Percentiles rank a stretch among this genome's conserved stretches.
phyloP scores from a whole-genome alignment of 306 rosid genomes.

The Phaseolus lunatus region DNA sequence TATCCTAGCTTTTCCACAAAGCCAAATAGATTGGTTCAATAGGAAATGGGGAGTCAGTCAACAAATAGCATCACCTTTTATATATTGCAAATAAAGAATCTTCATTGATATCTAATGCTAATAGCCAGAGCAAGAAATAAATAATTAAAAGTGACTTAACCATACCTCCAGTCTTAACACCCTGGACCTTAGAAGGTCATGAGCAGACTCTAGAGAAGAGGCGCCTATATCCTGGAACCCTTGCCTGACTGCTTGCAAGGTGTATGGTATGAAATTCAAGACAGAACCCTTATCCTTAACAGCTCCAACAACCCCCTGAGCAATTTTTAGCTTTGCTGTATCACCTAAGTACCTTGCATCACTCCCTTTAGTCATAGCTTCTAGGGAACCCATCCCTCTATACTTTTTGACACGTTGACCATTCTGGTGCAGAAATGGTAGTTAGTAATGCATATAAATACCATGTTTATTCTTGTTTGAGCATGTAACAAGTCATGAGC shows the following conservation, averaged over 20 bases:
- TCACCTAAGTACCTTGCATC: constrained; percentile 91
- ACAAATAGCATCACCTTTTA: constrained; percentile 14
- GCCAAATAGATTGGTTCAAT: constrained; percentile 2
- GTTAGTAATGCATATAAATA: constrained; percentile 31
- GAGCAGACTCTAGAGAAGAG: constrained; percentile 80
- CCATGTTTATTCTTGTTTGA: constrained; percentile 11
- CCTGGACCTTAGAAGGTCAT: constrained; percentile 77
- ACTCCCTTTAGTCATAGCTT: constrained; percentile 98
- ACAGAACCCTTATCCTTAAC: constrained; percentile 95
- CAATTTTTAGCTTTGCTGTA: constrained; percentile 85
- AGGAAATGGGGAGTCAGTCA: constrained; percentile 10
- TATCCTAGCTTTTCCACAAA: not conserved
- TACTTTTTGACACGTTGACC: constrained; percentile 80
- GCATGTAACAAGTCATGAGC: not conserved
- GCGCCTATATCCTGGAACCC: constrained; percentile 99
- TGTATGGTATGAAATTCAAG: constrained; percentile 86
- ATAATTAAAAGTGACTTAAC: not conserved
- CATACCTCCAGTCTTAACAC: constrained; percentile 89
- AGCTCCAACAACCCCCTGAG: constrained; percentile 96
- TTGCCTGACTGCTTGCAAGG: constrained; percentile 95
- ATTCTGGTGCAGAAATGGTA: constrained; percentile 60
- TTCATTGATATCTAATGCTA: not conserved
- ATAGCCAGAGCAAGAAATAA: constrained; percentile 19
- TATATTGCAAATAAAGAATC: constrained; percentile 14
- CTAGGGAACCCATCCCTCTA: constrained; percentile 96